A percentile compares a stretch with the other conserved stretches of the same genome.
Conservation (phyloP, 208 protist genomes). For the Wallacemonas sp. region DNA sequence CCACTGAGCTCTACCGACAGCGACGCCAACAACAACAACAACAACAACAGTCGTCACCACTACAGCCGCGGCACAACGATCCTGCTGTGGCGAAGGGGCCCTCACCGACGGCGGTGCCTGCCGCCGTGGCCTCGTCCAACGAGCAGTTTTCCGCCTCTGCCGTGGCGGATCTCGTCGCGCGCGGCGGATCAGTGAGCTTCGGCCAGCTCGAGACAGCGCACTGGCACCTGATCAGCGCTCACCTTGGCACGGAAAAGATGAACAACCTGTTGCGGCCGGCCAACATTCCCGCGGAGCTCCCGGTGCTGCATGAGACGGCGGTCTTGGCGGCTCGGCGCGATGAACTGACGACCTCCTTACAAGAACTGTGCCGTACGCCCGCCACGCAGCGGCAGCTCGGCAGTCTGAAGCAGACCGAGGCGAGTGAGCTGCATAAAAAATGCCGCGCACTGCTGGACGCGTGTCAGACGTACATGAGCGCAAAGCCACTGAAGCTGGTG, state of each 20-base stretch:
- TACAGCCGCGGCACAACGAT: not conserved
- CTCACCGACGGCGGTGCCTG: not conserved
- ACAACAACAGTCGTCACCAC: not conserved
- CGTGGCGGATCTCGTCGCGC: constrained; percentile 1
- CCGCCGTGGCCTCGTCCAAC: not conserved
- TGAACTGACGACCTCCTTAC: constrained; percentile 18
- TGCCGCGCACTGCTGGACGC: constrained; percentile 25
- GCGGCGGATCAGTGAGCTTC: constrained; percentile 13
- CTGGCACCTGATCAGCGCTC: constrained; percentile 21
- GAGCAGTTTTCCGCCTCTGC: not conserved
- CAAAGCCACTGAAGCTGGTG: constrained; percentile 30
- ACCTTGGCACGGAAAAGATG: constrained; percentile 17
- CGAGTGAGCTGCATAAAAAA: constrained; percentile 15
- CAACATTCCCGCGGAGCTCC: constrained; percentile 30
- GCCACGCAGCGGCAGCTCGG: constrained; percentile 18
- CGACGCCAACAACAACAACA: not conserved
- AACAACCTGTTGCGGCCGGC: constrained; percentile 10
- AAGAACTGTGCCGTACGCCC: constrained; percentile 2
- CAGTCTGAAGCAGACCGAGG: constrained; percentile 23
- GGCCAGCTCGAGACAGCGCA: constrained; percentile 31
- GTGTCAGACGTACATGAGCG: constrained; percentile 13
- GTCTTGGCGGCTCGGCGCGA: constrained; percentile 39
- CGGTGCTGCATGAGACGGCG: constrained; percentile 26
- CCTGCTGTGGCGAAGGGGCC: not conserved
- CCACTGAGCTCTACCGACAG: constrained; percentile 10